Conservation (phyloP, 2,329 filamentous ascomycete genomes). For the Neonectria faginata region DNA sequence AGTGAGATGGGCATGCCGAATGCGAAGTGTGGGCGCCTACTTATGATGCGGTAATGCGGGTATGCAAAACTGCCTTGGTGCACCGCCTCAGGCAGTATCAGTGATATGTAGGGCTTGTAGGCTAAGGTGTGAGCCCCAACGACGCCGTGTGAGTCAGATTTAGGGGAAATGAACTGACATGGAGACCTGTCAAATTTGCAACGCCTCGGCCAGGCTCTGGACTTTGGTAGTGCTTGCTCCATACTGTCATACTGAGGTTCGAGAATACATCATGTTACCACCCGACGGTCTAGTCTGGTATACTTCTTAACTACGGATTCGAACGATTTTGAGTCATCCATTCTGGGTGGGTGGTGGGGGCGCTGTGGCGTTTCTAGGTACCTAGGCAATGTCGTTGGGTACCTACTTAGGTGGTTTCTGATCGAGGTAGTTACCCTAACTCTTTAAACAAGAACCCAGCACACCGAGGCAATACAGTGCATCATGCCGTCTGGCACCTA, state of each 20-base stretch:
- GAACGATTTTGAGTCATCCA: slow-evolving; percentile 25
- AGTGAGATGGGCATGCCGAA: not conserved
- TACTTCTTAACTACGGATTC: not conserved
- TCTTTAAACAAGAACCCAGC: too few relatives aligned
- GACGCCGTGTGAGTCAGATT: slow-evolving; percentile 40
- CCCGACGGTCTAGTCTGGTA: not conserved
- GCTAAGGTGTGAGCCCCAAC: too few relatives aligned
- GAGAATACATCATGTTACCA: not conserved
- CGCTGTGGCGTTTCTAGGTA: not conserved
- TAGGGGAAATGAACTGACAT: slow-evolving; percentile 2
- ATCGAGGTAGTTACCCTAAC: not conserved
- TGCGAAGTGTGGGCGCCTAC: not conserved
- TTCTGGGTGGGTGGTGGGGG: not conserved
- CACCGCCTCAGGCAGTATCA: slow-evolving; percentile 40
- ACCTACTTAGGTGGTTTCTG: not conserved
- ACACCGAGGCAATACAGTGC: not conserved
- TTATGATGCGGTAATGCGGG: slow-evolving; percentile 4
- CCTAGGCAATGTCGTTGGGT: too few relatives aligned
- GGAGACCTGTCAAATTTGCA: not conserved
- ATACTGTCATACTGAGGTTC: too few relatives aligned
- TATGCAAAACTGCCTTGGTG: slow-evolving; percentile 42
- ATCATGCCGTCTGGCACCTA: not conserved
- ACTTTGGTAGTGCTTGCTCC: not conserved
- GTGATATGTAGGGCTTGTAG: not conserved
- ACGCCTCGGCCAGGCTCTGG: not conserved